Evolutionary conservation across 2,329 filamentous ascomycete species (phyloP).

Genomic region (Paramyrothecium roridum): DNA sequence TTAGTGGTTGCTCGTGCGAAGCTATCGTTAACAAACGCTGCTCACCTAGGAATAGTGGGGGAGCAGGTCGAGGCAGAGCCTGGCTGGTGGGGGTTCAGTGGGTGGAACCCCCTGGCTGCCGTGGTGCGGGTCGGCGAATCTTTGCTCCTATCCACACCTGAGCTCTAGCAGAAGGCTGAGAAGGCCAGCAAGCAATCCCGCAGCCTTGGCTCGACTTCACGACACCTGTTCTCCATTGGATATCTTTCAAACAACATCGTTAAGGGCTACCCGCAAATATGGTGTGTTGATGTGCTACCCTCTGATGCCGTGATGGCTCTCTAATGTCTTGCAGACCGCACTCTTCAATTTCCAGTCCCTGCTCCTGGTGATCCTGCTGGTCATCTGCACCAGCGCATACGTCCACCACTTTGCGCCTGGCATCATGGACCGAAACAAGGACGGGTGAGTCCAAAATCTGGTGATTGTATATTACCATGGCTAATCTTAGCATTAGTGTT

Average conservation of each 20-base stretch:
- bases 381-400: constrained; percentile 95
- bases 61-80: constrained; percentile 4
- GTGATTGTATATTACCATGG: not conserved
- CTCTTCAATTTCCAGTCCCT: constrained; percentile 99
- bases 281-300: constrained; percentile 13
- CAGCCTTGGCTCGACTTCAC: constrained; percentile 1
- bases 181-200: constrained; percentile 4
- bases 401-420: constrained; percentile 85
- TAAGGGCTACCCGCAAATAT: constrained; percentile 13
- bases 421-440: constrained; percentile 89
- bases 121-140: constrained; percentile 29
- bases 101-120: constrained; percentile 16
- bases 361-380: constrained; percentile 86
- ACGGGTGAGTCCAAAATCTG: constrained; percentile 60
- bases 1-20: too few relatives aligned
- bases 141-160: constrained; percentile 31
- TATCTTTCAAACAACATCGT: not conserved
- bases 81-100: constrained; percentile 1
- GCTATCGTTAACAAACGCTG: not conserved
- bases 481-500: constrained; percentile 44
- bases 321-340: constrained; percentile 62
- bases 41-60: constrained; percentile 8
- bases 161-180: constrained; percentile 13
- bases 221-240: constrained; percentile 1
- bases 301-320: not conserved